Base-by-base conservation (phyloP, 495 filamentous ascomycete species). In the Penicillium egyptiacum region DNA sequence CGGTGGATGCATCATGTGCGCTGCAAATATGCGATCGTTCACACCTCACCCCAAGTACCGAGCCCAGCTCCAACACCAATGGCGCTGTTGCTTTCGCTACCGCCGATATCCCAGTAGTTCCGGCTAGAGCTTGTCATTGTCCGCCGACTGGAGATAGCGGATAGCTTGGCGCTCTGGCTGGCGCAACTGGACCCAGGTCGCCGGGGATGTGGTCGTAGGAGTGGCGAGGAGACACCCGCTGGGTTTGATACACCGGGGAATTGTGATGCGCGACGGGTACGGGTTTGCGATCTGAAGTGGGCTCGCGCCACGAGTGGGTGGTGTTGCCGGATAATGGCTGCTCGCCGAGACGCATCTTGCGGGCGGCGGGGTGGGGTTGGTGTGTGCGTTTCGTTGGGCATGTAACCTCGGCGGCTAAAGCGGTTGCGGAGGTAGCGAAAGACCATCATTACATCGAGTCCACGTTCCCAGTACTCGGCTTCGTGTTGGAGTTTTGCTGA, bases 41-140 rank as follows among this genome's bases (percentile, higher is more conserved):
- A 90, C 2, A 84, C 82, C 72, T 91, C 89, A 17, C 88, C 89
- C 85, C 88, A 91, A 49, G 81, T 83, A 20, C 89, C 87, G 70
- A 91, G 80, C 7, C 85, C 86, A 42, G 82, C 81, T 19, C 73
- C 76, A 30, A 76, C 75, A 39, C 82, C 83, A 70, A 88, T 81
- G 31, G 83, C 79, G 61, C 86, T 89, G 4, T 83, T 87, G 55
- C 85, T 91, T 8, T 88, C 88, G 59, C 86, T 90, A 0, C 83
- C 88, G 22, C 89, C 89, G 49, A 93, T 83, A 69, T 95, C 91
- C 92, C 92, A 96, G 69, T 91, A 96, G 77, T 89, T 85, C 55
- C 88, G 75, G 37, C 83, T 88, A 22, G 86, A 89, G 11, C 82
- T 77, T 39, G 74, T 78, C 44, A 74, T 56, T 1, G 66, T 83